Conservation (phyloP, 1,284 basidiomycete species). For the Rhizopogon parksii region DNA sequence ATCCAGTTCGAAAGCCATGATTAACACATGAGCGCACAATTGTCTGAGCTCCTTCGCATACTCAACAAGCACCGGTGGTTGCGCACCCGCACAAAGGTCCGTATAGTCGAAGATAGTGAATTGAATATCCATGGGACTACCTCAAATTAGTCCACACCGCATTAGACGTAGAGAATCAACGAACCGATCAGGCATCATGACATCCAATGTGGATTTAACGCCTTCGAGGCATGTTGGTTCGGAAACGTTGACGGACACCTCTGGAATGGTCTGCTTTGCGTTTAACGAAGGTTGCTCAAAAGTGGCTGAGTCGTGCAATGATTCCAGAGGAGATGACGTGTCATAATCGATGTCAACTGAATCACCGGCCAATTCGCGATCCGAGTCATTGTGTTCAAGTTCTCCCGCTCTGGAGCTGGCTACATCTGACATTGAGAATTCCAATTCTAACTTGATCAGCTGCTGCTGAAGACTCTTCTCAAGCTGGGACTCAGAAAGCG, state of each 20-base stretch:
- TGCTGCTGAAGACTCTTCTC: conserved; percentile 12
- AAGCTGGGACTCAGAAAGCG: conserved; percentile 19
- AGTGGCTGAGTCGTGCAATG: not conserved
- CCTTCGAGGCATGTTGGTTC: conserved; percentile 26
- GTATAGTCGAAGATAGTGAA: conserved; percentile 35
- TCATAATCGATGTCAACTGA: not conserved
- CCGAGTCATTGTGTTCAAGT: not conserved
- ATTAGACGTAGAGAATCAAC: conserved; percentile 14
- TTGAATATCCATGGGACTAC: conserved; percentile 47
- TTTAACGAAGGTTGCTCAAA: not conserved
- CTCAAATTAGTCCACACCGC: conserved; percentile 8
- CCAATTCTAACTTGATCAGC: conserved; percentile 34
- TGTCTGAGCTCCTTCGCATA: conserved; percentile 37
- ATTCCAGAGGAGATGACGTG: not conserved
- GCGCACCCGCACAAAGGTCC: conserved; percentile 23
- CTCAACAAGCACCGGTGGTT: conserved; percentile 37
- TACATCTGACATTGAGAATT: conserved; percentile 14
- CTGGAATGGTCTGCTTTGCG: not conserved
- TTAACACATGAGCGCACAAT: conserved; percentile 35
- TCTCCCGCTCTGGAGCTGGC: too few relatives aligned
- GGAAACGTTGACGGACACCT: not conserved
- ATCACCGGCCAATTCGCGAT: not conserved
- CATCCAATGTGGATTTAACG: conserved; percentile 33
- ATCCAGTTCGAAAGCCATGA: conserved; percentile 12
- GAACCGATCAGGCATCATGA: conserved; percentile 56